These are phyloP conservation scores for Raffaelea deltoideospora DNA, from an alignment of 2,329 filamentous ascomycete genomes.

Conservation along the genomic window DNA sequence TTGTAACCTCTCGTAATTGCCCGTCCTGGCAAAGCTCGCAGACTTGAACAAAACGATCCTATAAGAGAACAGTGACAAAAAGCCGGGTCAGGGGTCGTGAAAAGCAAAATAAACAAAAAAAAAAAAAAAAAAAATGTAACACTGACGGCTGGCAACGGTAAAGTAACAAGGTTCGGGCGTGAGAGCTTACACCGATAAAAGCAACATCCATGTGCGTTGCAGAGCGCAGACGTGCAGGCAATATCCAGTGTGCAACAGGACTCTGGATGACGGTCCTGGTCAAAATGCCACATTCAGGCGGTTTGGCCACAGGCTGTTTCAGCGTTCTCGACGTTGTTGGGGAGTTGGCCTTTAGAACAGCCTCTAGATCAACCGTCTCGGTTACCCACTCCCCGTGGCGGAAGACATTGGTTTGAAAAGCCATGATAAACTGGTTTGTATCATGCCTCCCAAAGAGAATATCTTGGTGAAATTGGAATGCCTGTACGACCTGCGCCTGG, in stretches of 20 bases:
- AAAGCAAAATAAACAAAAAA: neutral
- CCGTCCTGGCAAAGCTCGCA: conserved; percentile 56
- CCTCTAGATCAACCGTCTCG: conserved; percentile 31
- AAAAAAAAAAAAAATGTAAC: conserved; percentile 1
- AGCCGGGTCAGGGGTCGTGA: neutral
- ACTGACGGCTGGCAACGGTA: no score
- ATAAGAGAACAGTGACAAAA: neutral
- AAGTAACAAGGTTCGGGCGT: neutral
- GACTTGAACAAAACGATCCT: conserved; percentile 70
- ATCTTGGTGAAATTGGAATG: no score
- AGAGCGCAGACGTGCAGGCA: conserved; percentile 65
- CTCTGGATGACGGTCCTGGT: conserved; percentile 66
- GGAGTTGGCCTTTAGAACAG: conserved; percentile 23
- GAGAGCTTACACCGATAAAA: conserved; percentile 59
- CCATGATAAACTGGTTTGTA: conserved; percentile 17
- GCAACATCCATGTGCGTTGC: conserved; percentile 63
- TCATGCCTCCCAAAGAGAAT: no score
- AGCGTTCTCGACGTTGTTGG: conserved; percentile 14
- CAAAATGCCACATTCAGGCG: conserved; percentile 53
- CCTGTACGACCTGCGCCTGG: no score
- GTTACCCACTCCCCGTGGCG: conserved; percentile 42
- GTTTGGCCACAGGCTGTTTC: conserved; percentile 16
- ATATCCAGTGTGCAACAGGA: conserved; percentile 58
- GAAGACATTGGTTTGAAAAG: conserved; percentile 39
- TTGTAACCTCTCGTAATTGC: conserved; percentile 59